A percentile compares a stretch with the other conserved stretches of the same genome.
Conservation (phyloP, 2,329 filamentous ascomycete genomes). For the Raffaelea deltoideospora region DNA sequence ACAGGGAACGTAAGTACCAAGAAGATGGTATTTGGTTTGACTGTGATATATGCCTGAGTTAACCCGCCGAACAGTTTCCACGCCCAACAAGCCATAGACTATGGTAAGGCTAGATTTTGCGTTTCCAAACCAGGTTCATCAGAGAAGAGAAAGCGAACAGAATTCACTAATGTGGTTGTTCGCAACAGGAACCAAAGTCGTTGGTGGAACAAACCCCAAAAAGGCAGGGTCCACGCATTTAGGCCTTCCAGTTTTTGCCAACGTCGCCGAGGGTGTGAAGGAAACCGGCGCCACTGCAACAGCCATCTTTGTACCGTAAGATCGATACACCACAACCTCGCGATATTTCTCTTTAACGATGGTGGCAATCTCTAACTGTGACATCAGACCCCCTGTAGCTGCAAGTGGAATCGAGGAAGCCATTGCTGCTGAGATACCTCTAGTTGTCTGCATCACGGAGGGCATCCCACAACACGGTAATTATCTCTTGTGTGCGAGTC, state of each 20-base stretch:
- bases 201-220: constrained; percentile 97
- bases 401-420: constrained; percentile 96
- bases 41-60: constrained; percentile 5
- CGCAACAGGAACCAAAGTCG: constrained; percentile 92
- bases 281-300: constrained; percentile 81
- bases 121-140: too few relatives aligned
- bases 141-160: too few relatives aligned
- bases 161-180: too few relatives aligned
- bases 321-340: background rate
- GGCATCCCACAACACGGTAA: constrained; percentile 92
- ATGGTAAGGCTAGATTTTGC: constrained; percentile 66
- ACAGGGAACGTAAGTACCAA: constrained; percentile 82
- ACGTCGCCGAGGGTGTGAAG: constrained; percentile 76
- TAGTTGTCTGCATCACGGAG: constrained; percentile 96
- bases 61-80: constrained; percentile 57
- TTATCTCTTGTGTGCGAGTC: constrained; percentile 17
- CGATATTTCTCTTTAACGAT: background rate
- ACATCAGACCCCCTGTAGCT: constrained; percentile 70
- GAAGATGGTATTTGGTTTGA: too few relatives aligned
- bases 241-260: constrained; percentile 82
- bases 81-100: constrained; percentile 93
- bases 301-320: constrained; percentile 90
- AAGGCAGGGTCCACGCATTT: constrained; percentile 89
- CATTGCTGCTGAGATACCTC: constrained; percentile 77
- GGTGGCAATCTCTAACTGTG: constrained; percentile 4